Evolutionary conservation across 176 grass and related monocot species (phyloP).

Genomic region (Phoenix dactylifera): DNA sequence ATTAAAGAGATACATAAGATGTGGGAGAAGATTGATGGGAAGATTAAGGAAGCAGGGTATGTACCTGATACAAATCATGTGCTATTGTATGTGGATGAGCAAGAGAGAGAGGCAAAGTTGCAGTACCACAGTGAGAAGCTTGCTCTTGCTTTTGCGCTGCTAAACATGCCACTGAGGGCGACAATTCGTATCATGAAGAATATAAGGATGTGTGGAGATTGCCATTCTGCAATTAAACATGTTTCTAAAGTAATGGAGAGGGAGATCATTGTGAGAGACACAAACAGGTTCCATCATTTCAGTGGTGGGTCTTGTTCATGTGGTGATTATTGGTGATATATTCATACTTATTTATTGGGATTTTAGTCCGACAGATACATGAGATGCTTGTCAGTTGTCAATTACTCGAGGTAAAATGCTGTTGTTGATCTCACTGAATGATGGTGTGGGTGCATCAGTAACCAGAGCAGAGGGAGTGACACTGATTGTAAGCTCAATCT

Average conservation of each 20-base stretch:
- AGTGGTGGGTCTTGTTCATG: slow-evolving; percentile 54
- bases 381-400: too few relatives aligned
- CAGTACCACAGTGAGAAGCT: slow-evolving; percentile 75
- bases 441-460: too few relatives aligned
- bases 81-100: slow-evolving; percentile 37
- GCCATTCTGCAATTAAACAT: slow-evolving; percentile 60
- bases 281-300: slow-evolving; percentile 69
- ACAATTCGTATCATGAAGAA: slow-evolving; percentile 71
- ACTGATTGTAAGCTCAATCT: too few relatives aligned
- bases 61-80: slow-evolving; percentile 47
- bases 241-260: slow-evolving; percentile 44
- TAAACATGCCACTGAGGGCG: slow-evolving; percentile 45
- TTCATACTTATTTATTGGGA: too few relatives aligned
- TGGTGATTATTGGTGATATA: slow-evolving; percentile 68
- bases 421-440: too few relatives aligned
- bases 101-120: slow-evolving; percentile 44
- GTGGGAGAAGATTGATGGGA: slow-evolving; percentile 50
- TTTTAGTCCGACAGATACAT: too few relatives aligned
- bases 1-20: slow-evolving; percentile 46
- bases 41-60: slow-evolving; percentile 56
- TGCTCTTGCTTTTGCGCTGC: slow-evolving; percentile 57
- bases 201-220: slow-evolving; percentile 73
- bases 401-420: too few relatives aligned
- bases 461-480: too few relatives aligned
- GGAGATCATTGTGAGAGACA: slow-evolving; percentile 69